These are phyloP conservation scores for Fraxinus baroniana DNA, from an alignment of 305 asterid species.

Conservation along the genomic window DNA sequence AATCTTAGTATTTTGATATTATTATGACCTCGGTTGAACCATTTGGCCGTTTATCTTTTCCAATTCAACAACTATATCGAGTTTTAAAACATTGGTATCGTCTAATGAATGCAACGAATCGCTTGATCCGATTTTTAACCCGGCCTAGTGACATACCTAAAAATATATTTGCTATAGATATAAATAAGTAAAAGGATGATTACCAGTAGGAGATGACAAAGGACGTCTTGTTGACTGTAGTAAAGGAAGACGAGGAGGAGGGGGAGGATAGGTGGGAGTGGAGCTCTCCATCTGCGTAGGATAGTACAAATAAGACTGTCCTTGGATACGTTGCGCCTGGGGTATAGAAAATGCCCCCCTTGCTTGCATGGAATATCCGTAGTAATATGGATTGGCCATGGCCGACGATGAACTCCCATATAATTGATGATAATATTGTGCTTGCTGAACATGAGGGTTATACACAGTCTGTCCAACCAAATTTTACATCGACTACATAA, in stretches of 20 bases:
- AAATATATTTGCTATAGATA: background rate
- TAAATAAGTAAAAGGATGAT: background rate
- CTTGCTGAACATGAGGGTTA: slow-evolving; percentile 67
- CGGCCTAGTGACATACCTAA: background rate
- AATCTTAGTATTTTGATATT: background rate
- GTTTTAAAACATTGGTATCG: background rate
- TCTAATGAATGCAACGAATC: background rate
- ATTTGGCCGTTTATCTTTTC: no score
- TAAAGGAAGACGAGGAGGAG: slow-evolving; percentile 35
- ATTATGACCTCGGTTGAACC: background rate
- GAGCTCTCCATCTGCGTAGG: slow-evolving; percentile 63
- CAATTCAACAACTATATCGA: background rate
- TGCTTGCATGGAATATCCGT: slow-evolving; percentile 59
- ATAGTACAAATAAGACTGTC: slow-evolving; percentile 70
- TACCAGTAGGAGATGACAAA: slow-evolving; percentile 53
- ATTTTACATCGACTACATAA: background rate
- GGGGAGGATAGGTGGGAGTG: slow-evolving; percentile 47
- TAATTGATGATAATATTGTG: slow-evolving; percentile 66
- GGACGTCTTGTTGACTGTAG: slow-evolving; percentile 52
- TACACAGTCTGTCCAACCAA: slow-evolving; percentile 55
- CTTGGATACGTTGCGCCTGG: slow-evolving; percentile 64
- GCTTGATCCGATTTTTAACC: background rate
- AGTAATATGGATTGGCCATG: slow-evolving; percentile 64
- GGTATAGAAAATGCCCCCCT: slow-evolving; percentile 59
- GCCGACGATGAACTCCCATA: slow-evolving; percentile 63